Base-by-base conservation (phyloP, 73 alveolate genomes). In the Paramecium octaurelia region DNA sequence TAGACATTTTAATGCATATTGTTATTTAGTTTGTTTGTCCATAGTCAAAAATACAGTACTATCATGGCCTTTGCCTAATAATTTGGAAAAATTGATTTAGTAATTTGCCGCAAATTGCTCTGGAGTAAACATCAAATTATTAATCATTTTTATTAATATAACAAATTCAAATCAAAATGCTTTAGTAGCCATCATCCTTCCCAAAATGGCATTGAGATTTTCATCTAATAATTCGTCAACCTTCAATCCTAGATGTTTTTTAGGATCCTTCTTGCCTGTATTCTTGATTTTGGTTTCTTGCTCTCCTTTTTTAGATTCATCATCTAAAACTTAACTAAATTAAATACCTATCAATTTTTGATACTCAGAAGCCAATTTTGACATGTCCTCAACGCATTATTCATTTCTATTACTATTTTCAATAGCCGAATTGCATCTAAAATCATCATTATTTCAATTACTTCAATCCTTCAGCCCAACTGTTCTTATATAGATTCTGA, bases 381-480 rank as follows among this genome's bases (percentile, higher is more conserved):
- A 77, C 91, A 89, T 89, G 14, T 94, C 95, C 75, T 91, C 92
- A 46, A 96, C 83, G 9, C 96, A 90, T 43, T 75, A 93, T 75
- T 95, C 99, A 88, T 96, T 98, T 24, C 60, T 77, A 38, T 92
- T 92, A 60, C 95, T 84, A 73, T 94, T 96, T 18, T 94, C 96
- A 20, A 90, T 42, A 23, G 96, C 94, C 71, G 95, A 95, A 44
- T 88, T 86, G 34, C 70, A 46, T 85, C 87, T 73, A 73, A 50
- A 11, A 12, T 14, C 12, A n/a, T 18, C n/a, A 4, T 40, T 34
- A 36, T 4, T 4, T 35, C 12, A 36, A 73, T 29, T 73, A 73
- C 87, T 95, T 96, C 35, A 97, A 97, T 18, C 99, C 99, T 7
- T 97, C 96, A 91, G 97, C 95, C 99, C 99, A 99, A 80, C 95